Percentiles rank a stretch among this genome's conserved stretches.
phyloP scores from a whole-genome alignment of 2,329 filamentous ascomycete genomes.

The Diaporthe amygdali region DNA sequence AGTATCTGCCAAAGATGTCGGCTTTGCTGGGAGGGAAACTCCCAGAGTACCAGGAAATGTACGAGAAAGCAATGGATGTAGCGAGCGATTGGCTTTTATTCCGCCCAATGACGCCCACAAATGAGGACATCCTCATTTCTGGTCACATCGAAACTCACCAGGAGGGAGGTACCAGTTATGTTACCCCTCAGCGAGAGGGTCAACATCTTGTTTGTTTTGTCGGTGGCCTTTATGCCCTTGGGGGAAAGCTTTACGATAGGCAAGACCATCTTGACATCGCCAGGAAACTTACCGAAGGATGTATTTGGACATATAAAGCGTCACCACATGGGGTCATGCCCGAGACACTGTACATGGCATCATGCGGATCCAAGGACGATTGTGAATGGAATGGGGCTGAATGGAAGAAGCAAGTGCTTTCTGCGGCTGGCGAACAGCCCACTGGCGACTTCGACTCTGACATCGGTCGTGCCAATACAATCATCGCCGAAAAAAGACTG shows the following conservation, averaged over 20 bases:
- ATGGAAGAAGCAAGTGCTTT: constrained; percentile 32
- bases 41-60: constrained; percentile 60
- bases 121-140: constrained; percentile 62
- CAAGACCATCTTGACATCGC: constrained; percentile 49
- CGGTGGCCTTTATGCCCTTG: constrained; percentile 57
- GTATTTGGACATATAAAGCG: constrained; percentile 55
- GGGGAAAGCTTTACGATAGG: constrained; percentile 47
- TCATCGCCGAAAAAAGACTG: constrained; percentile 10
- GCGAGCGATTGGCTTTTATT: constrained; percentile 65
- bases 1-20: constrained; percentile 51
- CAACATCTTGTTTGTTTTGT: constrained; percentile 57
- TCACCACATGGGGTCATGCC: constrained; percentile 59
- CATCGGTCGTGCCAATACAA: background rate
- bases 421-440: constrained; percentile 10
- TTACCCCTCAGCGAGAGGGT: constrained; percentile 35
- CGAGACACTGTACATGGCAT: constrained; percentile 49
- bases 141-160: constrained; percentile 39
- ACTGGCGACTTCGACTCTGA: constrained; percentile 15
- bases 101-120: constrained; percentile 62
- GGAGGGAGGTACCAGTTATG: constrained; percentile 26
- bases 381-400: constrained; percentile 35
- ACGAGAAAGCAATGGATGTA: constrained; percentile 60
- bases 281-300: constrained; percentile 53
- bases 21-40: constrained; percentile 63
- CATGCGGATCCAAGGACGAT: constrained; percentile 38